Base-by-base conservation (phyloP, 2,329 filamentous ascomycete genomes). In the Septoria linicola region DNA sequence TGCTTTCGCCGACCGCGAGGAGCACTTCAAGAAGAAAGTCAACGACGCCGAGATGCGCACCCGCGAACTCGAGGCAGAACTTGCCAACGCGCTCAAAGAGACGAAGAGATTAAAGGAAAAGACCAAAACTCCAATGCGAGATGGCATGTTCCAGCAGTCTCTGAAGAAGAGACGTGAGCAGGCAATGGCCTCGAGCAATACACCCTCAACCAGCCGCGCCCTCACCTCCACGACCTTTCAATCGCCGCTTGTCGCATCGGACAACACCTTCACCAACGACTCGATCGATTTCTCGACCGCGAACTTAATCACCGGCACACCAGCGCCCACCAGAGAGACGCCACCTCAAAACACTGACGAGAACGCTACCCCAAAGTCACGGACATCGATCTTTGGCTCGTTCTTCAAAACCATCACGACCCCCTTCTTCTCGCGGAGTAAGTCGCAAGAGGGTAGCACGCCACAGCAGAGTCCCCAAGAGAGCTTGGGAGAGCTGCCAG, bases 401-500 rank as follows among this genome's bases (percentile, higher is more conserved):
- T 21, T 58, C 14, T 49, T 58, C 45, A 50, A 39, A 11, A 53
- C 27, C 31, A 32, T 58, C 37, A 19, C 53, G 5, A 54, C 56
- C 31, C 56, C 56, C 27, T 56, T 58, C 42, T 23, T 41, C 13
- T 40, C 44, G 16, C 53, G 49, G 47, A 51, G 31, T 25, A 27
- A 31, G 36, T 31, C 21, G 34, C 44, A 47, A 16, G 44, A 40
- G 25, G 23, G 19, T 10, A 42, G 17, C 14, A 37, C 47, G 32
- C 35, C 48, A 41, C 36, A 35, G 43, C 50, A 48, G 14, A 42
- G 41, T 40, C 41, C 43, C 27, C 30, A 43, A 37, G 36, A 51
- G 37, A 39, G 20, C 11, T 42, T 59, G 14, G 58, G 51, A 42
- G 40, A 49, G 42, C 44, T 60, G n/a, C 56, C 58, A 41, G 45